These are phyloP conservation scores for Podaxis sp. DNA, from an alignment of 768 basidiomycete species.

Conservation along the genomic window DNA sequence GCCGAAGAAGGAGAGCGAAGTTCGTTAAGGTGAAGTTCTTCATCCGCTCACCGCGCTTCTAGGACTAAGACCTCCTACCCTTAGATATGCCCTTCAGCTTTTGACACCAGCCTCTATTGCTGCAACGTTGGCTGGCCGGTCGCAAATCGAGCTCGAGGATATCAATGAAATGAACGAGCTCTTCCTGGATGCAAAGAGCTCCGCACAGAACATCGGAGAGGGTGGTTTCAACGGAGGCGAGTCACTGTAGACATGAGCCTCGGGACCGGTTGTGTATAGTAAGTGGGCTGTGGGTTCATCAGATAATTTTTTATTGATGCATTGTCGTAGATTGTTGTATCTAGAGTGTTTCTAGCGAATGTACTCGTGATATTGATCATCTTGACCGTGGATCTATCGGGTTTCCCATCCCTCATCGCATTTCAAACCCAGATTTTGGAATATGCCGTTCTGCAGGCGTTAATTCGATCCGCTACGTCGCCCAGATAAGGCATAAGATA, in stretches of 20 bases:
- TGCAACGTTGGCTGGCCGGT: constrained; percentile 72
- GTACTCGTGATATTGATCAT: background rate
- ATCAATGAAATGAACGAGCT: constrained; percentile 92
- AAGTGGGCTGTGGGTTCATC: constrained; percentile 7
- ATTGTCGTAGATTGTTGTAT: constrained; percentile 11
- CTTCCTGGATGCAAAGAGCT: constrained; percentile 92
- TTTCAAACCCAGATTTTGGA: constrained; percentile 3
- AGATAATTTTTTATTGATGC: constrained; percentile 10
- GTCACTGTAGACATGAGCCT: background rate
- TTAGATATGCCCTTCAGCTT: constrained; percentile 87
- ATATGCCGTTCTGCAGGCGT: background rate
- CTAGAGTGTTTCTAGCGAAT: constrained; percentile 2
- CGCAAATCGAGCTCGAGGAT: constrained; percentile 84
- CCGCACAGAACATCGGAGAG: constrained; percentile 53
- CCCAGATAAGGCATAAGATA: background rate
- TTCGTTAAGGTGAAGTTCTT: constrained; percentile 64
- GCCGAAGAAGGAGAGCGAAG: constrained; percentile 81
- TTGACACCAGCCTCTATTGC: constrained; percentile 91
- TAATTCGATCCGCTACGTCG: background rate
- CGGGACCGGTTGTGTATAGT: constrained; percentile 1
- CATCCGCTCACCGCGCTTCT: background rate
- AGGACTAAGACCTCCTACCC: background rate
- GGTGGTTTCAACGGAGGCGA: constrained; percentile 25
- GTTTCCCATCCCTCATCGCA: constrained; percentile 2
- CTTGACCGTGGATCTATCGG: background rate